Evolutionary conservation across 176 grass and related monocot species (phyloP), one percentile per base, ranked within the genome.

Genomic region (Hsuehochloa calcarea): DNA sequence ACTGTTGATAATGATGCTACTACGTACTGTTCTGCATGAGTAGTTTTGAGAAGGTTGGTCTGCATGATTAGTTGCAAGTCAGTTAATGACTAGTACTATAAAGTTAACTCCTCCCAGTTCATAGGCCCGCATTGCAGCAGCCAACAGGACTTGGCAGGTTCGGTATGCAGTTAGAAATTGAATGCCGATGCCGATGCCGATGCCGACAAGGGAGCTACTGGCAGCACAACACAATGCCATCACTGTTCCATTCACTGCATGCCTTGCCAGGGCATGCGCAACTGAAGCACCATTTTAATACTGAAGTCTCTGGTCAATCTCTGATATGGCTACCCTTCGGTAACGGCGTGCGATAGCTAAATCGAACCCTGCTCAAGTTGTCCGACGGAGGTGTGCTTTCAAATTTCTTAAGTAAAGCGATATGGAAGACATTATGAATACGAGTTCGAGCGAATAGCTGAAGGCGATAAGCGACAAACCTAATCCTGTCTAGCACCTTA

Each of bases 171-270:
- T 40, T 31, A n/a, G 31, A 43, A 72, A 31, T 37, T 55, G 47
- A 77, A 59, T 60, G 68, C 6, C 0, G 11, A 40, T 26, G 6
- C 6, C 0, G 11, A 40, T 26, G 6, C 10, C 66, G 38, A 73
- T 79, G 20, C 37, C 56, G 73, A 66, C 75, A 46, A 37, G 35
- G 6, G 58, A 89, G 58, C 75, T 72, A 40, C 65, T 63, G 45
- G 13, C 12, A 10, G 10, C 58, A 60, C n/a, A 25, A 25, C n/a
- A 25, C n/a, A 60, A 11, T 25, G 56, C 9, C 7, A 52, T 34
- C 26, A 34, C 8, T 20, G 0, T 20, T 20, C 26, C 7, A 52
- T 52, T 72, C 23, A 5, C 46, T 20, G 10, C 71, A 52, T 11
- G 46, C 13, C 70, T 29, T 3, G 43, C 13, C 23, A 49, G 70